Conservation (phyloP, 1,139 yeast species). For the Taiozyma sp. region DNA sequence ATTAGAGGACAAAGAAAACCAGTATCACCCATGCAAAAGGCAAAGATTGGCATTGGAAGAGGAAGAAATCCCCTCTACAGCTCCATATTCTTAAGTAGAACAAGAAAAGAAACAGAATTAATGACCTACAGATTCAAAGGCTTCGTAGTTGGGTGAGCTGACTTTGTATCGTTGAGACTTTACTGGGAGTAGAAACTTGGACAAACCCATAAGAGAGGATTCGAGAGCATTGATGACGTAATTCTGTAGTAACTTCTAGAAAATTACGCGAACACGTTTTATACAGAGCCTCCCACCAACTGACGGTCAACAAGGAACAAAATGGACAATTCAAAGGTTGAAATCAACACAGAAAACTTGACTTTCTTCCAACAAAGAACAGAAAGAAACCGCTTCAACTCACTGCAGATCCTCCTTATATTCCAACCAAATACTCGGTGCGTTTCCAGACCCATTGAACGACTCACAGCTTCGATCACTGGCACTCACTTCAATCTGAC, state of each 20-base stretch:
- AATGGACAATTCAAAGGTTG: not conserved
- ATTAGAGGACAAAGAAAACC: constrained; percentile 2
- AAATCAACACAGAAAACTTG: not conserved
- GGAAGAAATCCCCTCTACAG: constrained; percentile 10
- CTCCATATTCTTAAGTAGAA: constrained; percentile 8
- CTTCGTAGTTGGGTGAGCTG: too few relatives aligned
- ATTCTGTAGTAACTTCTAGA: not conserved
- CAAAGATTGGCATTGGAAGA: not conserved
- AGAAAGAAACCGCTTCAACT: too few relatives aligned
- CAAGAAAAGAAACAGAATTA: not conserved
- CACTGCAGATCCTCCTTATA: too few relatives aligned
- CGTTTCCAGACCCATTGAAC: too few relatives aligned
- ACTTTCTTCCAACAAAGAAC: not conserved
- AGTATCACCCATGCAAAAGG: not conserved
- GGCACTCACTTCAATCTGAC: not conserved
- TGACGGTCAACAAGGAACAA: not conserved
- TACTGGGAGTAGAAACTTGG: too few relatives aligned
- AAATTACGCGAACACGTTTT: not conserved
- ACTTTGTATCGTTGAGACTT: too few relatives aligned
- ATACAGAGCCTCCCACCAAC: not conserved
- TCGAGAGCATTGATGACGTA: too few relatives aligned
- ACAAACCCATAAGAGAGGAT: too few relatives aligned
- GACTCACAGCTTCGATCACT: not conserved
- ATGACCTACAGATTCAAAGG: not conserved
- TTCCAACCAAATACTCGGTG: too few relatives aligned